Percentiles rank a stretch among this genome's conserved stretches.
Evolutionary conservation across 139 green algal species (phyloP).

Genomic region (Diplosphaera chodatii): DNA sequence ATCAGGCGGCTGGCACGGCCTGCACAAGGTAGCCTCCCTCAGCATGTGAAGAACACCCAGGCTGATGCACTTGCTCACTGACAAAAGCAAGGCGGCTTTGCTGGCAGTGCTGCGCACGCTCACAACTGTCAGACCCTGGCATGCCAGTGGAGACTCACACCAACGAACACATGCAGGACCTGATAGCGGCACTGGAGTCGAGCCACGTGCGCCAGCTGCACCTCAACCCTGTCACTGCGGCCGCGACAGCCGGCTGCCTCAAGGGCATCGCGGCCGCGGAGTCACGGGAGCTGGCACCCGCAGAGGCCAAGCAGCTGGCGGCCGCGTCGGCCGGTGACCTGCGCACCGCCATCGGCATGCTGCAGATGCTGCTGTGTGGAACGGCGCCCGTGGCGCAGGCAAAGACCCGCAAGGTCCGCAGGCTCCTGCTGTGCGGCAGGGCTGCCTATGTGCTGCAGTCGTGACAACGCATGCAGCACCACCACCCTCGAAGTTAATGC

Average conservation of each 20-base stretch:
- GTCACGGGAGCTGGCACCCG: constrained; percentile 9
- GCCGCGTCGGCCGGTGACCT: constrained; percentile 35
- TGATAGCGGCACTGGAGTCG: constrained; percentile 41
- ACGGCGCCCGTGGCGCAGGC: not conserved
- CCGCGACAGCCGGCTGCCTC: constrained; percentile 24
- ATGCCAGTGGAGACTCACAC: too few relatives aligned
- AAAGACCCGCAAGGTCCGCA: not conserved
- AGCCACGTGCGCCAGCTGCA: constrained; percentile 33
- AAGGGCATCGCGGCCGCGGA: constrained; percentile 14
- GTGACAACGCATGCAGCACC: too few relatives aligned
- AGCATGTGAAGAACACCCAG: too few relatives aligned
- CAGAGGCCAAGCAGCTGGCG: constrained; percentile 21
- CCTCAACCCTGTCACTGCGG: constrained; percentile 61
- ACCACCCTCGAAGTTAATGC: too few relatives aligned
- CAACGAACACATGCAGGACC: too few relatives aligned
- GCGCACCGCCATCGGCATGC: constrained; percentile 27
- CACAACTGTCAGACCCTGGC: too few relatives aligned
- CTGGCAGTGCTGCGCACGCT: too few relatives aligned
- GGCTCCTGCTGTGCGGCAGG: too few relatives aligned
- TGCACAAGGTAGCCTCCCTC: constrained; percentile 45
- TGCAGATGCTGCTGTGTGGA: constrained; percentile 34
- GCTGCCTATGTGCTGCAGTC: too few relatives aligned
- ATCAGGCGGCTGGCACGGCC: constrained; percentile 18
- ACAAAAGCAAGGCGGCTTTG: too few relatives aligned
- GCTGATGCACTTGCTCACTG: too few relatives aligned